Percentiles rank a stretch among this genome's conserved stretches.
Evolutionary conservation across 345 rosid species (phyloP).

Genomic region (Salix suchowensis): DNA sequence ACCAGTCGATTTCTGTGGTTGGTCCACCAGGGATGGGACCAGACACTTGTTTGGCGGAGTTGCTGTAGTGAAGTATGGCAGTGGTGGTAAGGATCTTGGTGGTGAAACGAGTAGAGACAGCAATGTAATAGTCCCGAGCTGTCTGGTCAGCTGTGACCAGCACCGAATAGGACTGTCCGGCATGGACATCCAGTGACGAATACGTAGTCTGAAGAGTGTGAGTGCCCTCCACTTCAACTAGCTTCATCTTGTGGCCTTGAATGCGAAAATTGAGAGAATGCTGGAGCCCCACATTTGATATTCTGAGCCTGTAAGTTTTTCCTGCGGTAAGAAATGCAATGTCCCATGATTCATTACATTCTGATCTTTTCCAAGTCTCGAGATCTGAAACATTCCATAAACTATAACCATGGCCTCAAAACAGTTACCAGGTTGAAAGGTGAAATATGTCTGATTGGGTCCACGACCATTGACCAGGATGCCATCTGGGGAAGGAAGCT

Average conservation of each 20-base stretch:
- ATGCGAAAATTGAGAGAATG: slow-evolving; percentile 63
- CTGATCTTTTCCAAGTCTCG: too few relatives aligned
- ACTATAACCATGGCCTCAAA: too few relatives aligned
- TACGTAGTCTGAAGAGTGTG: slow-evolving; percentile 69
- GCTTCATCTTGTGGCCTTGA: slow-evolving; percentile 63
- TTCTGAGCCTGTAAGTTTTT: slow-evolving; percentile 77
- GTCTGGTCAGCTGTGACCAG: slow-evolving; percentile 78
- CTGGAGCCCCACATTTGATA: slow-evolving; percentile 82
- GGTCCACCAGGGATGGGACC: slow-evolving; percentile 53
- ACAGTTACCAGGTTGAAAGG: slow-evolving; percentile 18
- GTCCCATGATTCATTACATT: background rate
- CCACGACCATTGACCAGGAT: slow-evolving; percentile 28
- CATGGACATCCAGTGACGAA: slow-evolving; percentile 66
- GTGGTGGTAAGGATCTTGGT: slow-evolving; percentile 36
- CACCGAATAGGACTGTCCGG: slow-evolving; percentile 86
- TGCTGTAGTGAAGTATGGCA: slow-evolving; percentile 61
- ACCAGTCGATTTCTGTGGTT: slow-evolving; percentile 45
- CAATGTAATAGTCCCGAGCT: slow-evolving; percentile 53
- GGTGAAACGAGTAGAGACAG: slow-evolving; percentile 56
- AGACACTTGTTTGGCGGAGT: slow-evolving; percentile 37
- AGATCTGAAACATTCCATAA: too few relatives aligned
- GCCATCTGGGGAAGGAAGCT: slow-evolving; percentile 21
- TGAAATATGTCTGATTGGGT: slow-evolving; percentile 4
- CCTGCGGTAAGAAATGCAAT: slow-evolving; percentile 32
- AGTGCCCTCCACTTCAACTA: slow-evolving; percentile 90